Base-by-base conservation (phyloP, 805 yeast genomes). In the Starmerella stigmatis region DNA sequence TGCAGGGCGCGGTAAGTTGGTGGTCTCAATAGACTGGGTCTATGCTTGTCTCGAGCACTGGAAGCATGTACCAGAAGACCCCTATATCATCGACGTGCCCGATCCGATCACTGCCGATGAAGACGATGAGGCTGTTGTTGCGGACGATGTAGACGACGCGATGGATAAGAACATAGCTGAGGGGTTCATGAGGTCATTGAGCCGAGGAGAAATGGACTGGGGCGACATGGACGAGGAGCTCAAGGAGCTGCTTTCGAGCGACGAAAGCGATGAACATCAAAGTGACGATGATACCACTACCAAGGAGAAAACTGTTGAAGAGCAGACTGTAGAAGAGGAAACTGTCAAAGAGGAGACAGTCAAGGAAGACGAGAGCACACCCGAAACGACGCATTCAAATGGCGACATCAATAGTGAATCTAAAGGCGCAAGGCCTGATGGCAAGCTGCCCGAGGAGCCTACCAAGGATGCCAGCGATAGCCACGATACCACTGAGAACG, bases 11-110 rank as follows among this genome's bases (percentile, higher is more conserved):
- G 60, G 67, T 16, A 80, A 81, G 28, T 77, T 80, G 54, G 73
- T 89, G n/a, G 94, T 89, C 16, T 80, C 79, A 57, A 88, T 94
- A 2, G 92, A 84, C 57, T 89, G 98, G 98, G 64, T 89, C 2
- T 88, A 88, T 65, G 78, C 81, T 29, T 83, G 96, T 61, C 68
- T 89, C 53, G 78, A 86, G 7, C 64, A 72, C 21, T 89, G 97
- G 97, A 68, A 69, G 45, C 73, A 72, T 37, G 79, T 78, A 0
- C 76, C 78, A 15, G 92, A 81, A 51, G 67, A 60, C 3, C 75
- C 73, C 3, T 88, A 69, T 58, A 60, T 69, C 32, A 66, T 86
- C 16, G 64, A 70, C 5, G 72, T 75, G n/a, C 70, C 68, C 5
- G 69, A 71, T 17, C 72, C 71, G 1, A 69, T 67, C 29, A 60